These are phyloP conservation scores for Cyberlindnera americana DNA, from an alignment of 805 yeast species.

Conservation along the genomic window DNA sequence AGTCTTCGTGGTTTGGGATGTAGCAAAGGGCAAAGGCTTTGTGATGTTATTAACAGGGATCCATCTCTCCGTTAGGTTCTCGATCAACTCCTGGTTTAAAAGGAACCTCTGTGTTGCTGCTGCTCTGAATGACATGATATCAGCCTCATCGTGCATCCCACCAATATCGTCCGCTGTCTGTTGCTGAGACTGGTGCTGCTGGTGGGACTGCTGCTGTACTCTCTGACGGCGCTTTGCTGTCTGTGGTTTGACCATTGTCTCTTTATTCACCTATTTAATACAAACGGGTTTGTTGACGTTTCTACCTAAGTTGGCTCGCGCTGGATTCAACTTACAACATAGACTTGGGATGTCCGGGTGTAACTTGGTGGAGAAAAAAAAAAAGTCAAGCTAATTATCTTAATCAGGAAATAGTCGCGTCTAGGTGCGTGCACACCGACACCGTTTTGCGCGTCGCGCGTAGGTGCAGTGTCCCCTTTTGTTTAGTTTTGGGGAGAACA, in stretches of 20 bases:
- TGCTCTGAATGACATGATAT: constrained; percentile 44
- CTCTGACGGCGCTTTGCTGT: constrained; percentile 25
- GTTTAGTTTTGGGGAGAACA: not conserved
- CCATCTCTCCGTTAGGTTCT: constrained; percentile 43
- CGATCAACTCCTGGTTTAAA: constrained; percentile 47
- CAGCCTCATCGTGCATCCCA: constrained; percentile 48
- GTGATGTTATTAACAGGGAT: constrained; percentile 43
- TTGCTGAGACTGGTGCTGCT: constrained; percentile 11
- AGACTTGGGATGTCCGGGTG: constrained; percentile 3
- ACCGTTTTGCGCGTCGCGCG: too few relatives aligned
- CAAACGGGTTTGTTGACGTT: too few relatives aligned
- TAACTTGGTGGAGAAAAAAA: too few relatives aligned
- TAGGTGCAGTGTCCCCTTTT: not conserved
- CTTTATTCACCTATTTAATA: too few relatives aligned
- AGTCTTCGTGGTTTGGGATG: constrained; percentile 16
- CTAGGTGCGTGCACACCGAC: not conserved
- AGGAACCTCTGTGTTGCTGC: constrained; percentile 43
- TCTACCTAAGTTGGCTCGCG: too few relatives aligned
- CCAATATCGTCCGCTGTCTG: constrained; percentile 23
- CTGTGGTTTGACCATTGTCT: constrained; percentile 25
- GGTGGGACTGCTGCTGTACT: constrained; percentile 19
- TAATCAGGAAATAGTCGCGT: not conserved
- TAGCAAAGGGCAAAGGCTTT: constrained; percentile 34
- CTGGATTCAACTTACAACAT: too few relatives aligned
- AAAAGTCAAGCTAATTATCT: too few relatives aligned